Evolutionary conservation across 371 early-diverging fungal species (phyloP).

Genomic region (Apophysomyces variabilis): DNA sequence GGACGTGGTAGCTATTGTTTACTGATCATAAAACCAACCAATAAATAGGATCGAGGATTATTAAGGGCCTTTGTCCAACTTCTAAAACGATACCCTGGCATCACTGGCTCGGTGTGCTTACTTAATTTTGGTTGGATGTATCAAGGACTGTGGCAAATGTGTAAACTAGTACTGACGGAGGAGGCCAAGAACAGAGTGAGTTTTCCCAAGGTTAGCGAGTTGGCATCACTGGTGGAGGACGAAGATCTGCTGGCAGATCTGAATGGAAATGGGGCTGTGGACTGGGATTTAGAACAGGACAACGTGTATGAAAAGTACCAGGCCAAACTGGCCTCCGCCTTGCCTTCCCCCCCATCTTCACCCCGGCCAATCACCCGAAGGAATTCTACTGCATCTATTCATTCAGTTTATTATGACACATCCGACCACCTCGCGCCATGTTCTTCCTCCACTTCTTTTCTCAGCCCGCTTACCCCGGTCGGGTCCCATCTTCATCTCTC

Average conservation of each 20-base stretch:
- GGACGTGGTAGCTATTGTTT: too few relatives aligned
- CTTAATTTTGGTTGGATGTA: constrained; percentile 57
- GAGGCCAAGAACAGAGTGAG: constrained; percentile 48
- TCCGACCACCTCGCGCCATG: constrained; percentile 10
- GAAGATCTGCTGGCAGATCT: constrained; percentile 34
- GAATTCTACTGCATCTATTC: constrained; percentile 33
- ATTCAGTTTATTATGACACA: constrained; percentile 32
- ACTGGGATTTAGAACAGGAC: constrained; percentile 30
- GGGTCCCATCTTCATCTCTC: constrained; percentile 13
- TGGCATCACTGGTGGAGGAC: constrained; percentile 26
- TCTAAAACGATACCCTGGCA: constrained; percentile 43
- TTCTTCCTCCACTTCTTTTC: constrained; percentile 2
- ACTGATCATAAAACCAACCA: too few relatives aligned
- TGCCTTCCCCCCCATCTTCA: constrained; percentile 14
- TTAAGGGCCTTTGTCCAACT: constrained; percentile 36
- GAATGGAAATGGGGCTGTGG: constrained; percentile 28
- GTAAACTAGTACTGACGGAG: constrained; percentile 43
- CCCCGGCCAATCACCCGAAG: constrained; percentile 28
- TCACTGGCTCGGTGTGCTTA: constrained; percentile 42
- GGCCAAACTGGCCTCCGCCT: constrained; percentile 1
- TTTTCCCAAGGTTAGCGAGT: constrained; percentile 38
- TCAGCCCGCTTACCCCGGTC: neutral
- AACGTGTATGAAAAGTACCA: constrained; percentile 19
- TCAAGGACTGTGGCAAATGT: constrained; percentile 56
- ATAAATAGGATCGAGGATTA: constrained; percentile 32